A percentile compares a stretch with the other conserved stretches of the same genome.
Evolutionary conservation across 331 rosid species (phyloP).

Genomic region (Dryas integrifolia): DNA sequence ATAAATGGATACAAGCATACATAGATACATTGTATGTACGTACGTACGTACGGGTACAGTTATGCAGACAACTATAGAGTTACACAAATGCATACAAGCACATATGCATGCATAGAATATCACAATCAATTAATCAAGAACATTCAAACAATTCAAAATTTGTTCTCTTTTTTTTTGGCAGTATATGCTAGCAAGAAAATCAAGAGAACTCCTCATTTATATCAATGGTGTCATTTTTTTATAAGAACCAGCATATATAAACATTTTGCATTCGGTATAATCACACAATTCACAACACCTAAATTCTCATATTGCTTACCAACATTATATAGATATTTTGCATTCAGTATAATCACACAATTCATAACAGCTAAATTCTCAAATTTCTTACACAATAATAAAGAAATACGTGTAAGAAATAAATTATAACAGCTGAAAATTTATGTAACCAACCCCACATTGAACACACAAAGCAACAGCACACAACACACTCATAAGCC

Average conservation of each 20-base stretch:
- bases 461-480: conserved; percentile 11
- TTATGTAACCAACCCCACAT: conserved; percentile 4
- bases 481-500: neutral
- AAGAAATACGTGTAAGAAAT: neutral
- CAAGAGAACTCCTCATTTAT: neutral
- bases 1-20: neutral
- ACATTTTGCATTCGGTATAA: neutral
- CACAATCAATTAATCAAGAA: neutral
- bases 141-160: neutral
- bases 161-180: neutral
- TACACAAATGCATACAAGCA: neutral
- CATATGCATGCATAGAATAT: neutral
- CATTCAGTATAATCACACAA: neutral
- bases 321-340: neutral
- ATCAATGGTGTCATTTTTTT: neutral
- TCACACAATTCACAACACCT: neutral
- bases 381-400: neutral
- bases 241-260: neutral
- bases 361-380: neutral
- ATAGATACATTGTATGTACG: neutral
- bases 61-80: neutral
- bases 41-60: neutral
- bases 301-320: neutral
- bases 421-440: neutral
- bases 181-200: neutral